Base-by-base conservation (phyloP, 2,329 filamentous ascomycete genomes). In the Cladophialophora yegresii region DNA sequence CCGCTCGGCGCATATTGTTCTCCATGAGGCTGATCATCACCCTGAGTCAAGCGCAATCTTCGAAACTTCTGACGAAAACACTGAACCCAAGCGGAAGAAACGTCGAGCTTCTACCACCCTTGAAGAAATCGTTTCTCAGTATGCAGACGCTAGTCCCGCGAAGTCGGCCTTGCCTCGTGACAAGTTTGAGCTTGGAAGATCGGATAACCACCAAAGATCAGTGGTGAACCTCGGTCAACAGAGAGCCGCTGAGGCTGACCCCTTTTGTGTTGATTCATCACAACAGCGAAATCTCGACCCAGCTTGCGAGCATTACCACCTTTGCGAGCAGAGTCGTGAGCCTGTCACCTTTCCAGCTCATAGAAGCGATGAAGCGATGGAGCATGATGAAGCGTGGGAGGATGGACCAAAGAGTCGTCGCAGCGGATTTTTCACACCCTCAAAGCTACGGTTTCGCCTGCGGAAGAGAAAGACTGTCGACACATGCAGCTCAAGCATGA, bases 1-100 rank as follows among this genome's bases (percentile, higher is more conserved):
- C 13, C 54, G 47, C 10, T 66, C 66, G 9, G 66, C 64, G 6
- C 57, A 66, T 8, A 61, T 58, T 6, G 40, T 68, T 61, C 50
- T 68, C 30, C 64, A 58, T 13, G 53, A 61, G 22, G 66, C 61
- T 43, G 54, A 61, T 26, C 45, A 64, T 22, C 66, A 68, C 33
- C 64, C 62, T 10, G 66, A 66, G 49, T 68, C 66, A n/a, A 66
- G 64, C 53, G 66, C 64, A 36, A 54, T 65, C n/a, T 58, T 68
- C 22, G 66, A 68, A 56, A 61, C 20, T 8, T 54, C 62, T 4
- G 55, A 61, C 22, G 62, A 62, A 36, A 40, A 32, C 30, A 23
- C 45, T 2, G 36, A 55, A n/a, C 6, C 12, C 4, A 45, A 50
- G 3, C 23, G 20, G 16, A 12, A n/a, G 23, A 49, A 49, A 23